Percentiles rank a stretch among this genome's conserved stretches.
Conservation (phyloP, 2,329 filamentous ascomycete species). For the Pseudocercospora fijiensis region DNA sequence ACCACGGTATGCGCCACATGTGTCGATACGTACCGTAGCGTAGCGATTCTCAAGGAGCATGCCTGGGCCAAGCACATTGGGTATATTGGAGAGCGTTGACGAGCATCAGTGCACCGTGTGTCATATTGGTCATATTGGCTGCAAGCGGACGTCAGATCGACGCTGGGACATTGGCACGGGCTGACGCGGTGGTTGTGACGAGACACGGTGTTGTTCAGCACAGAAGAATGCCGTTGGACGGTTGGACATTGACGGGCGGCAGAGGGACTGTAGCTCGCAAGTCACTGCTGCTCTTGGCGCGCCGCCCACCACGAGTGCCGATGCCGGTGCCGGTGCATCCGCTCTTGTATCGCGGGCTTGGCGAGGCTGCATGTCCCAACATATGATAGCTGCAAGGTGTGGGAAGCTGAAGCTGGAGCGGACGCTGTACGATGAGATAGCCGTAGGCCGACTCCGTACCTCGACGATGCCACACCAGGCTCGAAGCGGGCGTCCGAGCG, state of each 20-base stretch:
- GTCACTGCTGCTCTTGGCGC: too few species aligned
- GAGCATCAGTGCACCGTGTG: conserved; percentile 3
- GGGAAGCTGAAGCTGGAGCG: too few species aligned
- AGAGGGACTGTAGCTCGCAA: not conserved
- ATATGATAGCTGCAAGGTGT: conserved; percentile 11
- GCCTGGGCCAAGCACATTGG: conserved; percentile 5
- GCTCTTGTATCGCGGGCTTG: too few species aligned
- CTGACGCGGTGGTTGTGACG: conserved; percentile 10
- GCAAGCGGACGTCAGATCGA: conserved; percentile 8
- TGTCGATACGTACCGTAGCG: conserved; percentile 13
- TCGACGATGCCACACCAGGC: conserved; percentile 7
- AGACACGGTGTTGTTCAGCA: conserved; percentile 11
- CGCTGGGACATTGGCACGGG: conserved; percentile 9
- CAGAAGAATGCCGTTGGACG: not conserved
- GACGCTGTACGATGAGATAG: too few species aligned
- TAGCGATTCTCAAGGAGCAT: conserved; percentile 11
- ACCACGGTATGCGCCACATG: conserved; percentile 16
- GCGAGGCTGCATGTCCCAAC: too few species aligned
- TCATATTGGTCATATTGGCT: conserved; percentile 3
- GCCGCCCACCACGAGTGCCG: too few species aligned
- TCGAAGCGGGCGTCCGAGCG: conserved; percentile 1
- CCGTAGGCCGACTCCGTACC: not conserved
- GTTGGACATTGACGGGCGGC: not conserved
- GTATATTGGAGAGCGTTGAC: conserved; percentile 6
- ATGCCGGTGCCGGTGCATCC: too few species aligned